These are phyloP conservation scores for Geotrichum restrictum DNA, from an alignment of 1,139 yeast species.

Conservation along the genomic window DNA sequence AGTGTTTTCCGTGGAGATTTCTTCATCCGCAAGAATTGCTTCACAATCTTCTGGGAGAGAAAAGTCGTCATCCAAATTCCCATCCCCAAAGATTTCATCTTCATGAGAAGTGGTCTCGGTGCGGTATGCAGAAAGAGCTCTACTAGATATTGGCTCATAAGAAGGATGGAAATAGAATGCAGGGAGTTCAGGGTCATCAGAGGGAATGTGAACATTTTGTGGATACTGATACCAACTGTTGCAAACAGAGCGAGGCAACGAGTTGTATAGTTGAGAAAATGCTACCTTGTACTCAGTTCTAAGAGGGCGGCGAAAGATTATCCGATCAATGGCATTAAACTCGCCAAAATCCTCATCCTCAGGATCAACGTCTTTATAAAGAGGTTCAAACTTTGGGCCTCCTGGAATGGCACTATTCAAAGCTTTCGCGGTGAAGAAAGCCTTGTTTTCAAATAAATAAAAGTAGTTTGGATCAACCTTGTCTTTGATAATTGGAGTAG, in stretches of 20 bases:
- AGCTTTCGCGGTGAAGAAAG: conserved; percentile 88
- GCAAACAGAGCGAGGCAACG: conserved; percentile 64
- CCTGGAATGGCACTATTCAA: conserved; percentile 85
- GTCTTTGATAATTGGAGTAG: conserved; percentile 67
- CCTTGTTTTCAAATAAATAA: conserved; percentile 68
- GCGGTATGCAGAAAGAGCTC: conserved; percentile 31
- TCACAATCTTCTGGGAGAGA: conserved; percentile 41
- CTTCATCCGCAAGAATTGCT: conserved; percentile 50
- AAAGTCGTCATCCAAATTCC: conserved; percentile 37
- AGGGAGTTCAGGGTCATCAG: conserved; percentile 51
- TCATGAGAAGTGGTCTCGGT: conserved; percentile 28
- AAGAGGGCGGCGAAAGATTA: conserved; percentile 71
- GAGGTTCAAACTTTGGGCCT: conserved; percentile 93
- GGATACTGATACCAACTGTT: conserved; percentile 63
- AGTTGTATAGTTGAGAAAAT: conserved; percentile 78
- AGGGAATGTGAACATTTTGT: conserved; percentile 46
- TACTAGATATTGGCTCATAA: conserved; percentile 55
- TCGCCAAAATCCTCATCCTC: conserved; percentile 79
- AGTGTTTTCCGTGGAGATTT: conserved; percentile 48
- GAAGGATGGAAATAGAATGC: conserved; percentile 54
- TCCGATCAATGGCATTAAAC: conserved; percentile 81
- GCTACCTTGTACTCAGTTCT: conserved; percentile 84
- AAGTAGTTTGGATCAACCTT: conserved; percentile 53
- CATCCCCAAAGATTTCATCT: conserved; percentile 28
- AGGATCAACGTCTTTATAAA: conserved; percentile 64